A percentile compares a stretch with the other conserved stretches of the same genome.
These are phyloP conservation scores for Amanita rubescens DNA, from an alignment of 768 basidiomycete species.

Conservation along the genomic window DNA sequence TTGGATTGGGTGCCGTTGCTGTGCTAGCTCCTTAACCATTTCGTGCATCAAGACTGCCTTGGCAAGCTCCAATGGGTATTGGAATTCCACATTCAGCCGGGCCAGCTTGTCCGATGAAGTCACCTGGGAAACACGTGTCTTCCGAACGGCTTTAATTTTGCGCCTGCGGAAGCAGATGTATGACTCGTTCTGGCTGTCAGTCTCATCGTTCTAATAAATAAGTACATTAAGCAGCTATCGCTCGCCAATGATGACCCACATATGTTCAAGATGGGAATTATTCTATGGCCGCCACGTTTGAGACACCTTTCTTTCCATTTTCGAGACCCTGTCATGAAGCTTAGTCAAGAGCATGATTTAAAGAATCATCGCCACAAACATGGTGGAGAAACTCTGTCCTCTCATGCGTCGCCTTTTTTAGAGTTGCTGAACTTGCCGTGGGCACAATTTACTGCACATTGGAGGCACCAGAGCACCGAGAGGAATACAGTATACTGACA, in stretches of 20 bases:
- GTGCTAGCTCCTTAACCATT: slow-evolving; percentile 49
- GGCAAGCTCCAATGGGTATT: slow-evolving; percentile 66
- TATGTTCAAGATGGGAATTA: slow-evolving; percentile 87
- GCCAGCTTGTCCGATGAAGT: slow-evolving; percentile 87
- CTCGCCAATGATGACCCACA: slow-evolving; percentile 19
- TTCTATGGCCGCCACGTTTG: slow-evolving; percentile 74
- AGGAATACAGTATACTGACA: too few relatives aligned
- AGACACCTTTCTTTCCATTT: slow-evolving; percentile 68
- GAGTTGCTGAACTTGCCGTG: too few relatives aligned
- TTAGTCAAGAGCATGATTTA: background rate
- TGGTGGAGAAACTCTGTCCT: slow-evolving; percentile 86
- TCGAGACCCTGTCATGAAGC: slow-evolving; percentile 42
- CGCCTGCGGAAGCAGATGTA: slow-evolving; percentile 96
- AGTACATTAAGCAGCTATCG: slow-evolving; percentile 3
- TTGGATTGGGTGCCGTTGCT: too few relatives aligned
- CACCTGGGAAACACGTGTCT: slow-evolving; percentile 87
- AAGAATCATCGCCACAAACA: slow-evolving; percentile 39
- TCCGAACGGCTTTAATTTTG: slow-evolving; percentile 89
- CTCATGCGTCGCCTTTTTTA: slow-evolving; percentile 85
- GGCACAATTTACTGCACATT: too few relatives aligned
- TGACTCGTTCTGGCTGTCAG: slow-evolving; percentile 83
- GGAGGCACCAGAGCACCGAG: too few relatives aligned
- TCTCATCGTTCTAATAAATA: slow-evolving; percentile 67
- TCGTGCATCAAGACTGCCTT: slow-evolving; percentile 70
- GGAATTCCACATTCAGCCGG: slow-evolving; percentile 72